phyloP scores from a whole-genome alignment of 129 eudicot species.

The Artemisia argyi region DNA sequence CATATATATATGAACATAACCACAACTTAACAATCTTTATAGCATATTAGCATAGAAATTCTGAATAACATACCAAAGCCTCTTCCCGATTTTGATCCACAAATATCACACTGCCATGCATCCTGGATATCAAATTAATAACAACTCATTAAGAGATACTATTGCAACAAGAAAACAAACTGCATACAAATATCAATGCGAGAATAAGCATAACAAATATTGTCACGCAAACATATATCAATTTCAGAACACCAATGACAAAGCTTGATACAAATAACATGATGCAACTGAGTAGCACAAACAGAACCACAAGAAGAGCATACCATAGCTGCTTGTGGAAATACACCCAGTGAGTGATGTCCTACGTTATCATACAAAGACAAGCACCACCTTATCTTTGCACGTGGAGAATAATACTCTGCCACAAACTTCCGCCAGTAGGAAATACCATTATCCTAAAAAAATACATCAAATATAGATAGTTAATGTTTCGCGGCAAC shows the following conservation, averaged over 20 bases:
- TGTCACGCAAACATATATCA: not conserved
- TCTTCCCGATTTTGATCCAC: constrained; percentile 97
- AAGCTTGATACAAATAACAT: not conserved
- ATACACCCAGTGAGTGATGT: constrained; percentile 83
- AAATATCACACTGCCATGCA: constrained; percentile 98
- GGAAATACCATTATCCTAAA: constrained; percentile 81
- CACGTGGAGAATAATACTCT: constrained; percentile 95
- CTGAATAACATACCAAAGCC: constrained; percentile 77
- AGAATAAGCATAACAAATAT: not conserved
- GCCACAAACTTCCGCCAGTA: constrained; percentile 94
- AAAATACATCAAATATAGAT: not conserved
- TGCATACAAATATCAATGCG: not conserved
- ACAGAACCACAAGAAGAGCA: constrained; percentile 14
- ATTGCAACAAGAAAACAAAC: not conserved
- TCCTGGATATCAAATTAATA: constrained; percentile 45
- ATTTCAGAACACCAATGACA: not conserved
- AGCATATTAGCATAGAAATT: constrained; percentile 6
- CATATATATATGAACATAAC: constrained; percentile 4
- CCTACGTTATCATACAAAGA: constrained; percentile 86
- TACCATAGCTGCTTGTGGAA: constrained; percentile 94
- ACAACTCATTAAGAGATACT: constrained; percentile 1
- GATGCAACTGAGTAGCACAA: not conserved
- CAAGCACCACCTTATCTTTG: constrained; percentile 97
- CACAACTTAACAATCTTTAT: not conserved
- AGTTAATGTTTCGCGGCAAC: not conserved